Percentiles rank a stretch among this genome's conserved stretches.
phyloP scores from a whole-genome alignment of 1,284 basidiomycete genomes.

The Sphaerobolus stellatus region DNA sequence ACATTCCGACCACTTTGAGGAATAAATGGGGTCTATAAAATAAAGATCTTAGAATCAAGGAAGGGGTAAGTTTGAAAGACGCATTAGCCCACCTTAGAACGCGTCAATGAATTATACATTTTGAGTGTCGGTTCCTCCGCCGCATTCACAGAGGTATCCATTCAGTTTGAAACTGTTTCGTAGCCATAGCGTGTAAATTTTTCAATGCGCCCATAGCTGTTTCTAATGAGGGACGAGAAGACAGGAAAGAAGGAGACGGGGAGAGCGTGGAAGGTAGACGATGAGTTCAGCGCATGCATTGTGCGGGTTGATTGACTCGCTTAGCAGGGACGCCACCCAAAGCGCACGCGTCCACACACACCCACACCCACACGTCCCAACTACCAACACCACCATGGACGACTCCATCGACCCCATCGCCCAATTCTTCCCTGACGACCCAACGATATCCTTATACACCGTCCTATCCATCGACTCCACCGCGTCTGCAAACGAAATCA shows the following conservation, averaged over 20 bases:
- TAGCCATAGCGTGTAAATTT: too few relatives aligned
- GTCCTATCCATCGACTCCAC: slow-evolving; percentile 58
- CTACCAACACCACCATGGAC: slow-evolving; percentile 44
- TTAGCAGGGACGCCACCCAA: too few relatives aligned
- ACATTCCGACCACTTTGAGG: slow-evolving; percentile 81
- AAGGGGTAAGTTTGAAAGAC: slow-evolving; percentile 11
- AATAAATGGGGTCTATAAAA: slow-evolving; percentile 79
- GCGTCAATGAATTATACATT: slow-evolving; percentile 94
- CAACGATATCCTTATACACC: slow-evolving; percentile 72
- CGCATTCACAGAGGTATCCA: slow-evolving; percentile 3
- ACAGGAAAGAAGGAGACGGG: too few relatives aligned
- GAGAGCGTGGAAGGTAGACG: too few relatives aligned
- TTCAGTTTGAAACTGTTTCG: too few relatives aligned
- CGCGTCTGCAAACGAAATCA: slow-evolving; percentile 66
- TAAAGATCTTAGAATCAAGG: slow-evolving; percentile 6
- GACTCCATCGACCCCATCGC: slow-evolving; percentile 66
- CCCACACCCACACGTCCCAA: background rate
- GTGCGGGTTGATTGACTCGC: too few relatives aligned
- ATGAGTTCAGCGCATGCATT: too few relatives aligned
- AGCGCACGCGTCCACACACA: slow-evolving; percentile 2
- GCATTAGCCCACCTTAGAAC: slow-evolving; percentile 70
- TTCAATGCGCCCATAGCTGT: too few relatives aligned
- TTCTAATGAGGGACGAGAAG: too few relatives aligned
- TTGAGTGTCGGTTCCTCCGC: slow-evolving; percentile 59
- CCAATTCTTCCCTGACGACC: slow-evolving; percentile 75